These are phyloP conservation scores for Tetrapisispora namnaoensis DNA, from an alignment of 805 yeast genomes.

Conservation along the genomic window DNA sequence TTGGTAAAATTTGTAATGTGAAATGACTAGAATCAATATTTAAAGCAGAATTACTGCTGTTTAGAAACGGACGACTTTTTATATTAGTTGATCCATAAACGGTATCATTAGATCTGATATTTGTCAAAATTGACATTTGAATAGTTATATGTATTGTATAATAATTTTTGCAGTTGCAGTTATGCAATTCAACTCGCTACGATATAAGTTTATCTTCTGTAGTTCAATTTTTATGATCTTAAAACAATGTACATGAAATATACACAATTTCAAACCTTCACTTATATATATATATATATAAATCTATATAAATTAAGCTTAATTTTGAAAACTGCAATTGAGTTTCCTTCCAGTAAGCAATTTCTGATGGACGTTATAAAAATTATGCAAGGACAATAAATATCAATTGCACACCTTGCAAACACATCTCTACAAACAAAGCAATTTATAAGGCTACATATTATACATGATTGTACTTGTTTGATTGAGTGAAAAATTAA, in stretches of 20 bases:
- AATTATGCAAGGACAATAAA: too few species aligned
- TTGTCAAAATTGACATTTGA: neutral
- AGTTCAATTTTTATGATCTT: neutral
- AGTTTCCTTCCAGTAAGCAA: neutral
- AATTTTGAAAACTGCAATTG: neutral
- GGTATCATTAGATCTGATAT: constrained; percentile 1
- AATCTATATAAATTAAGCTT: neutral
- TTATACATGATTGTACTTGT: neutral
- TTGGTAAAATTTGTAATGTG: constrained; percentile 4
- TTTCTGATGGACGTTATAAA: neutral
- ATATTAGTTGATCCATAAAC: neutral
- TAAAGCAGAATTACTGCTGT: neutral
- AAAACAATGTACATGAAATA: neutral
- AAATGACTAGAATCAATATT: neutral
- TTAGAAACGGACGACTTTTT: neutral
- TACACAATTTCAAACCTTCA: neutral
- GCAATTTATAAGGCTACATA: too few species aligned
- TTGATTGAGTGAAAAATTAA: neutral
- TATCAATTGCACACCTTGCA: neutral
- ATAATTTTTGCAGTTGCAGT: neutral
- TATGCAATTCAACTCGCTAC: too few species aligned
- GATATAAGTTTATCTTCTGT: too few species aligned
- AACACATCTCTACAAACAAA: neutral
- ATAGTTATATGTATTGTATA: neutral
- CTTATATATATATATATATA: neutral